phyloP scores from a whole-genome alignment of 1,284 basidiomycete genomes.

The Malassezia slooffiae region DNA sequence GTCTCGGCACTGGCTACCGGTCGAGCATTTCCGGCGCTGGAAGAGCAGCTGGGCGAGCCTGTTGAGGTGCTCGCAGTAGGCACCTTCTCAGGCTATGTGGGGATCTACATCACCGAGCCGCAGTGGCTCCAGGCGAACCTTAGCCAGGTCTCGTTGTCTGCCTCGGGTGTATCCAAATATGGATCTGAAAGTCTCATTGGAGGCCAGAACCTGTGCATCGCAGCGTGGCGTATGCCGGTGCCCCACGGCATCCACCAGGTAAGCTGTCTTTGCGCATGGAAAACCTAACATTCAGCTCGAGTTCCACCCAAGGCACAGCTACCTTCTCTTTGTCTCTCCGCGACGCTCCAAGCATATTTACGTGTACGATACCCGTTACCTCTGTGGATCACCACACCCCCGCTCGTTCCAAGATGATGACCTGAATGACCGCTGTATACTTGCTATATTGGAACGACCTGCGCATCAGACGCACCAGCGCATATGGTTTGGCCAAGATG shows the following conservation, averaged over 20 bases:
- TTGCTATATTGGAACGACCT: slow-evolving; percentile 2
- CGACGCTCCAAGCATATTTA: neutral
- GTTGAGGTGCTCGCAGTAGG: slow-evolving; percentile 11
- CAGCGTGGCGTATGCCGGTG: slow-evolving; percentile 5
- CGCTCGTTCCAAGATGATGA: no score
- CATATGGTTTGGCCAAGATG: slow-evolving; percentile 7
- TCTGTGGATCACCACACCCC: no score
- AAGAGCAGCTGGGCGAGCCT: neutral
- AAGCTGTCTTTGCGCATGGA: neutral
- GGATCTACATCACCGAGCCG: slow-evolving; percentile 11
- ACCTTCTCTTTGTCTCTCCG: slow-evolving; percentile 8
- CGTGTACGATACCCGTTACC: slow-evolving; percentile 12
- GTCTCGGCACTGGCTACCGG: slow-evolving; percentile 10
- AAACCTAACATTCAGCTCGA: slow-evolving; percentile 1
- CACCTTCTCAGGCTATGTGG: slow-evolving; percentile 2
- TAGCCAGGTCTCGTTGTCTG: no score
- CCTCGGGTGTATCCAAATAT: neutral
- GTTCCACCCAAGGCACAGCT: slow-evolving; percentile 7
- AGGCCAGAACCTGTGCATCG: neutral
- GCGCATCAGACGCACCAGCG: slow-evolving; percentile 2
- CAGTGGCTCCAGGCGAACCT: slow-evolving; percentile 1
- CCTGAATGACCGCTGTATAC: no score
- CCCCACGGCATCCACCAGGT: slow-evolving; percentile 7
- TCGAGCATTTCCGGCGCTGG: neutral
- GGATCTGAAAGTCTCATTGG: neutral